Base-by-base conservation (phyloP, 306 rosid species). In the Prunus mongolica region DNA sequence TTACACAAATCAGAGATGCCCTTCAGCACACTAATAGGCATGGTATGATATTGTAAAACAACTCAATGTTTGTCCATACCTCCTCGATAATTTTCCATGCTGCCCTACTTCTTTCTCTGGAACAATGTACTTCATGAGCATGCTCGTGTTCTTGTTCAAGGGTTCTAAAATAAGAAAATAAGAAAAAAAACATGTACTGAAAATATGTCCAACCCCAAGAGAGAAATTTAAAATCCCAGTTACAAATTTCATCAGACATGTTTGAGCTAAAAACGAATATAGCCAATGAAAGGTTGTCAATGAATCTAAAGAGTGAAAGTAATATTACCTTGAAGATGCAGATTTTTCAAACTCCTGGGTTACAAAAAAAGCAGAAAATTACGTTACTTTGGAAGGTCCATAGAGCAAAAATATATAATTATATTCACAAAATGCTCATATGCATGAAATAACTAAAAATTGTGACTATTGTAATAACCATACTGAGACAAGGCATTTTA, bases 41-140 rank as follows among this genome's bases (percentile, higher is more conserved):
- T 46, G 12, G 44, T 28, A 76, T 2, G 6, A 14, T 44, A 14
- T 15, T 27, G 79, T 55, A 58, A 71, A 19, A 50, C 55, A 55
- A 81, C 44, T 30, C 34, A n/a, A 56, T 60, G 30, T n/a, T 54
- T 56, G 41, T 16, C 16, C 66, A 73, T 81, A 90, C 97, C 91
- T 92, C 82, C 78, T 89, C 92, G 18, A 88, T 84, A 56, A 90
- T 83, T 81, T 89, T 83, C 96, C 89, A 76, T 12, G 97, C 97
- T 50, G 84, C 87, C 84, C 90, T 84, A 64, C 97, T 95, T 82
- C 99, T 92, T 77, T 90, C 96, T 82, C 99, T 84, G 55, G 99
- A 95, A 82, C 99, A 95, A 72, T 80, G 97, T 49, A 92, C 88
- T 83, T 87, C 96, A 22, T 67, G 85, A 82, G 65, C 83, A 78